Evolutionary conservation across 164 flowering plant species (phyloP).

Genomic region (Buxus sempervirens): DNA sequence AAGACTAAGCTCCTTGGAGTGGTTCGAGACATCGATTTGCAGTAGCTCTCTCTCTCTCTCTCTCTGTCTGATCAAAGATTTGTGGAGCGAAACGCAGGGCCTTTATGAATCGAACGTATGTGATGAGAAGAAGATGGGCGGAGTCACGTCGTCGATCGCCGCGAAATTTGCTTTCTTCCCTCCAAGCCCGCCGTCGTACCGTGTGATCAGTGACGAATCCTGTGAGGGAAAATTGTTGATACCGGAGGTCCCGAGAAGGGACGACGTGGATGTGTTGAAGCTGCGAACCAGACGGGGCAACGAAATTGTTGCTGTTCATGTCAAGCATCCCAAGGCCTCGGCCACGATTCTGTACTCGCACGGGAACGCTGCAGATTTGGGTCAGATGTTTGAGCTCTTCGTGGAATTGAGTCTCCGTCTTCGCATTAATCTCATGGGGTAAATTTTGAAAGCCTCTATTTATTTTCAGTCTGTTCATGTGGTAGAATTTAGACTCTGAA

Average conservation of each 20-base stretch:
- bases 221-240: conserved; percentile 30
- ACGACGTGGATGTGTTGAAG: conserved; percentile 62
- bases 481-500: not conserved
- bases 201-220: conserved; percentile 36
- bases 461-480: not conserved
- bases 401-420: conserved; percentile 63
- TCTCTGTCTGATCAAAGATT: not conserved
- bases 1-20: no score
- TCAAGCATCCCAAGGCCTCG: conserved; percentile 56
- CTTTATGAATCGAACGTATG: conserved; percentile 14
- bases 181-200: conserved; percentile 79
- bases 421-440: conserved; percentile 81
- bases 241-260: conserved; percentile 54
- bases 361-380: conserved; percentile 91
- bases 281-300: conserved; percentile 65
- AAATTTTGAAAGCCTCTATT: conserved; percentile 1
- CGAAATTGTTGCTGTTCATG: conserved; percentile 64
- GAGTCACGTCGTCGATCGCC: conserved; percentile 73
- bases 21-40: no score
- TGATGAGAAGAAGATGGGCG: conserved; percentile 41
- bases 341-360: conserved; percentile 79
- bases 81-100: not conserved
- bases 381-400: conserved; percentile 84
- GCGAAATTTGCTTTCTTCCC: conserved; percentile 90
- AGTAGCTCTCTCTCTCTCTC: no score